phyloP scores from a whole-genome alignment of 2,329 filamentous ascomycete genomes.

The Ceratocystis colombiana region DNA sequence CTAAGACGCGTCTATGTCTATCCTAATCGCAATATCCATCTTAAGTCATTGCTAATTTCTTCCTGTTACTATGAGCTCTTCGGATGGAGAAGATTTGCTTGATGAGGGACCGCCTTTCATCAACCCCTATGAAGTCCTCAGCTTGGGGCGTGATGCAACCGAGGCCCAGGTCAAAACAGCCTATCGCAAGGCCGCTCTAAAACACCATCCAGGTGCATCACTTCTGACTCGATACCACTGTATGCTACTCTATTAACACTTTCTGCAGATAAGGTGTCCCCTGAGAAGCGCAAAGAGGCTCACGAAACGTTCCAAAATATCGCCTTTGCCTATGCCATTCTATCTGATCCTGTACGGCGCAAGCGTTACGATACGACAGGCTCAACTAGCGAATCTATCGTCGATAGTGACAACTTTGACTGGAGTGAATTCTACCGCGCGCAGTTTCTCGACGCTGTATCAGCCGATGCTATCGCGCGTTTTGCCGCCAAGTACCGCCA shows the following conservation, averaged over 20 bases:
- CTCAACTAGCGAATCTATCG: slow-evolving; percentile 72
- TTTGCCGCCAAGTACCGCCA: slow-evolving; percentile 73
- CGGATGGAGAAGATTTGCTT: slow-evolving; percentile 6
- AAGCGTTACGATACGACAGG: slow-evolving; percentile 84
- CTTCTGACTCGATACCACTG: background rate
- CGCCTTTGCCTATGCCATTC: slow-evolving; percentile 86
- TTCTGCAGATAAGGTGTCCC: slow-evolving; percentile 62
- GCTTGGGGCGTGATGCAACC: slow-evolving; percentile 59
- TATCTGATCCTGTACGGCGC: slow-evolving; percentile 71
- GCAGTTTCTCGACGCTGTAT: slow-evolving; percentile 70
- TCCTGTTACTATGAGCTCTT: slow-evolving; percentile 16
- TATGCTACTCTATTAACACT: background rate
- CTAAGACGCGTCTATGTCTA: too few species aligned
- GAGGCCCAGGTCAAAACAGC: slow-evolving; percentile 75
- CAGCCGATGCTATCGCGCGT: slow-evolving; percentile 59
- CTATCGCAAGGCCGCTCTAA: slow-evolving; percentile 83
- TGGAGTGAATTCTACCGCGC: slow-evolving; percentile 84
- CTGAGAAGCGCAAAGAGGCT: slow-evolving; percentile 58
- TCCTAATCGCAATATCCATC: too few species aligned
- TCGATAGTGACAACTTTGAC: slow-evolving; percentile 70
- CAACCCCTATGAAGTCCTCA: slow-evolving; percentile 72
- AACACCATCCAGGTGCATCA: slow-evolving; percentile 68
- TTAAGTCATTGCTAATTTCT: too few species aligned
- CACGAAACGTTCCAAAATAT: slow-evolving; percentile 79
- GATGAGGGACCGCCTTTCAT: slow-evolving; percentile 52